These are phyloP conservation scores for Athelia psychrophila DNA, from an alignment of 1,284 basidiomycete species.

Conservation along the genomic window DNA sequence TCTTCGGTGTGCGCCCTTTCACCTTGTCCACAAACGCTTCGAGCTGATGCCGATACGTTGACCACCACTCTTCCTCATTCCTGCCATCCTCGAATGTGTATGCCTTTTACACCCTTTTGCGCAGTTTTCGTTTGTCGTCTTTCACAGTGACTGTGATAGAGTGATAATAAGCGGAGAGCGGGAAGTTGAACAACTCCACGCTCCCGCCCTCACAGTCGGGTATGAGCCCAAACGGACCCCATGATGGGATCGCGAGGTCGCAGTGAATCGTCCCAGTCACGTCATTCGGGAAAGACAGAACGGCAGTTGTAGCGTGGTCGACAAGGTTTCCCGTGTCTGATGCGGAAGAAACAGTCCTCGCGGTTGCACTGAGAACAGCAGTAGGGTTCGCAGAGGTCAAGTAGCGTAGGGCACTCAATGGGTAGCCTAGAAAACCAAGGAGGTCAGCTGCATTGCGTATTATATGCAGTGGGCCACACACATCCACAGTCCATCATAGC, in stretches of 20 bases:
- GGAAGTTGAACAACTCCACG: constrained; percentile 36
- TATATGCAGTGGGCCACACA: constrained; percentile 19
- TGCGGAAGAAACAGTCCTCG: constrained; percentile 19
- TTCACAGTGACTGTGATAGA: constrained; percentile 31
- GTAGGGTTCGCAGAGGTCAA: constrained; percentile 37
- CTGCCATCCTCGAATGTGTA: constrained; percentile 32
- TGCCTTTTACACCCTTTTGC: constrained; percentile 29
- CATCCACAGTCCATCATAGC: constrained; percentile 62
- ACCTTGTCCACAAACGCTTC: constrained; percentile 61
- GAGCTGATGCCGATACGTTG: constrained; percentile 50
- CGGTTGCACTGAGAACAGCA: constrained; percentile 28
- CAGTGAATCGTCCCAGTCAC: constrained; percentile 30
- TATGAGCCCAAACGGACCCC: constrained; percentile 27
- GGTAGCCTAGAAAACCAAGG: constrained; percentile 22
- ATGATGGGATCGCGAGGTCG: constrained; percentile 24
- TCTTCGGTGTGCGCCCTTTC: constrained; percentile 41
- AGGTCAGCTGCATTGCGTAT: constrained; percentile 1
- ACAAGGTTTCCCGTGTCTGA: constrained; percentile 24
- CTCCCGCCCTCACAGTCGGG: constrained; percentile 39
- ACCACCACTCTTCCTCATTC: constrained; percentile 51
- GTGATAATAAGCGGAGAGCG: constrained; percentile 34
- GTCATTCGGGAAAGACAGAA: constrained; percentile 33
- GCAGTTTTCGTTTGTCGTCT: constrained; percentile 15
- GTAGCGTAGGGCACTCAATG: constrained; percentile 37
- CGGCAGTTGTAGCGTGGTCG: constrained; percentile 37